Evolutionary conservation across 805 yeast species (phyloP), one percentile per base, ranked within the genome.

Genomic region (Ogataea ganodermae): DNA sequence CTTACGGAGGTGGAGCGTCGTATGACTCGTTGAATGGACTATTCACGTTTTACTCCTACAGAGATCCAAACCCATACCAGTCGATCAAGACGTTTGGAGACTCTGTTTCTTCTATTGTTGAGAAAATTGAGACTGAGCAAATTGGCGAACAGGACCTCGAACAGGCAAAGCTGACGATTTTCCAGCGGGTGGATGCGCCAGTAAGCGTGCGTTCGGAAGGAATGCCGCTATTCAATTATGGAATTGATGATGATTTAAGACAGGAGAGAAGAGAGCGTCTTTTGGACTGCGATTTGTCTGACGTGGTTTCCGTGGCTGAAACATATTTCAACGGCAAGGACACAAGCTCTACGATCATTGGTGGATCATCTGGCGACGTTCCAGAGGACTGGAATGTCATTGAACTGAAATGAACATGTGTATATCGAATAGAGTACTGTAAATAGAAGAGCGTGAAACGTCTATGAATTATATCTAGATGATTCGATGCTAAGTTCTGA

Each of bases 1-100:
- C 99, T 0, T 94, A 94, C 62, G 99, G 99, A 6, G 98, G 96
- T 5, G 99, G 99, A 3, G 86, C 96, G 4, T 70, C 79, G 6
- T 94, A 84, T 64, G 87, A 84, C 62, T 89, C 92, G 0, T 63
- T 88, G 18, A 89, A 86, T 42, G 98, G 97, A 0, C 58, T 83
- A 2, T 80, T 92, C 59, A 78, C 86, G 27, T 89, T 76, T 69
- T 94, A 86, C 68, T 90, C 98, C 0, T 94, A 92, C 71, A 78
- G 99, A 57, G 99, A 94, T 65, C 99, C 99, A 14, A 84, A 88
- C 53, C 89, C 97, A 1, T 62, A 76, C 31, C 79, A 81, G 53
- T 85, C 97, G 2, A 64, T 88, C 9, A 67, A 72, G 2, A 78
- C 86, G 1, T 87, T 88, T 62, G 63, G 68, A 21, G 67, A 72